A percentile compares a stretch with the other conserved stretches of the same genome.
These are phyloP conservation scores for Geotrichum bryndzae DNA, from an alignment of 1,139 yeast genomes.

Conservation along the genomic window DNA sequence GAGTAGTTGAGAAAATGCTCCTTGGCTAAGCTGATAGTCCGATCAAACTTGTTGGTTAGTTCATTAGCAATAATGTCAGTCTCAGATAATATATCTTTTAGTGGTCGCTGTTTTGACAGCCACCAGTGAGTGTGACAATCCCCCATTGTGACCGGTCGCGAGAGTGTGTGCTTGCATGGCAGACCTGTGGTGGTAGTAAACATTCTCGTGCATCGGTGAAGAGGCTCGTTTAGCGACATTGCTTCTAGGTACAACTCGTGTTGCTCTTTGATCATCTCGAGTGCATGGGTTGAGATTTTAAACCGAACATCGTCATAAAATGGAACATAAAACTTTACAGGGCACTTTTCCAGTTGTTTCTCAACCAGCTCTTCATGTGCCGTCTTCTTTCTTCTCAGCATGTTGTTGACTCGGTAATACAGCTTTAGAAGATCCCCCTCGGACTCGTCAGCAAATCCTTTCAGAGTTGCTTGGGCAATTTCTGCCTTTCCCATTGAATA, in stretches of 20 bases:
- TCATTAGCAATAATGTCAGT: slow-evolving; percentile 11
- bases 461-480: slow-evolving; percentile 16
- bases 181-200: slow-evolving; percentile 18
- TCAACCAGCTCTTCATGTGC: slow-evolving; percentile 11
- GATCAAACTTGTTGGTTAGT: slow-evolving; percentile 15
- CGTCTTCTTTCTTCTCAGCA: slow-evolving; percentile 8
- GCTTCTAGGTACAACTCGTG: slow-evolving; percentile 18
- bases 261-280: slow-evolving; percentile 18
- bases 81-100: slow-evolving; percentile 10
- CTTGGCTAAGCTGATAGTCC: slow-evolving; percentile 10
- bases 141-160: slow-evolving; percentile 17
- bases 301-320: slow-evolving; percentile 19
- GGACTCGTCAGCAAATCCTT: slow-evolving; percentile 7
- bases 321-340: slow-evolving; percentile 17
- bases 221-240: slow-evolving; percentile 7
- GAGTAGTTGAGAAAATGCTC: slow-evolving; percentile 15
- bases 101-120: slow-evolving; percentile 12
- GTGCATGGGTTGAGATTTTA: slow-evolving; percentile 16
- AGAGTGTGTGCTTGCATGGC: slow-evolving; percentile 18
- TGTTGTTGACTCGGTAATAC: slow-evolving; percentile 7
- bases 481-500: slow-evolving; percentile 18
- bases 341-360: slow-evolving; percentile 13
- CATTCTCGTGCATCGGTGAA: slow-evolving; percentile 17
- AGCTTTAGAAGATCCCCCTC: slow-evolving; percentile 15
- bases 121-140: slow-evolving; percentile 19